Conservation (phyloP, 2,329 filamentous ascomycete genomes). For the Pseudocercospora ulei region DNA sequence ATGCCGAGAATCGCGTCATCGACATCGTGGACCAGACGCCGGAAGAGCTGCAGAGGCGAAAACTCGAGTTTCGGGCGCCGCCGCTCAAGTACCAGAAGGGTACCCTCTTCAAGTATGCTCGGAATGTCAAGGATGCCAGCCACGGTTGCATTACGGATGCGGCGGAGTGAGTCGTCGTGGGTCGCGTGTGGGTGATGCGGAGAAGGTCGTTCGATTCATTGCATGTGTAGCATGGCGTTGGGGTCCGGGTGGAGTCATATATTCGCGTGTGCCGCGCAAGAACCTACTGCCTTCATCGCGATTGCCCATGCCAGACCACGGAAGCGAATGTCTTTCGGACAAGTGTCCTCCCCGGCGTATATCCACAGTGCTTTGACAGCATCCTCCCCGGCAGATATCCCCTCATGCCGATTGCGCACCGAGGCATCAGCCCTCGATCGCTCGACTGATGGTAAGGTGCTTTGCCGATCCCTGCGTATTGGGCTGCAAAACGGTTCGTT, state of each 20-base stretch:
- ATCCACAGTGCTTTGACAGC: too few relatives aligned
- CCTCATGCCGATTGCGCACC: too few relatives aligned
- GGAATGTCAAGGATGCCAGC: constrained; percentile 49
- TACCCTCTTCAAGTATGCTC: constrained; percentile 51
- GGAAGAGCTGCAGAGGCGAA: constrained; percentile 49
- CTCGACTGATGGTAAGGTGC: not conserved
- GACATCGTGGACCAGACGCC: constrained; percentile 56
- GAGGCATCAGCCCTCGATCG: too few relatives aligned
- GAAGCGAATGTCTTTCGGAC: too few relatives aligned
- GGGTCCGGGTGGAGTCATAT: too few relatives aligned
- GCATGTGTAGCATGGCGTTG: constrained; percentile 6
- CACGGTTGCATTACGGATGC: constrained; percentile 51
- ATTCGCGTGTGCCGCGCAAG: too few relatives aligned
- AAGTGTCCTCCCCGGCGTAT: too few relatives aligned
- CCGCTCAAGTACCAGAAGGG: constrained; percentile 50
- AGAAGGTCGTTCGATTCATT: not conserved
- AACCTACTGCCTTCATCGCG: too few relatives aligned
- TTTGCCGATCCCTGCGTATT: constrained; percentile 1
- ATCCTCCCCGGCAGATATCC: too few relatives aligned
- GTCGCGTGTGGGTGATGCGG: too few relatives aligned
- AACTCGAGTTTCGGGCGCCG: constrained; percentile 46
- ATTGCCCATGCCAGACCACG: too few relatives aligned
- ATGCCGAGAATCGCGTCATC: constrained; percentile 61
- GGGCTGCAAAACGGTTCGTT: not conserved
- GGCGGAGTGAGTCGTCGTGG: too few relatives aligned